Evolutionary conservation across 352 stramenopile genomes (phyloP).

Genomic region (Phytophthora ramorum): DNA sequence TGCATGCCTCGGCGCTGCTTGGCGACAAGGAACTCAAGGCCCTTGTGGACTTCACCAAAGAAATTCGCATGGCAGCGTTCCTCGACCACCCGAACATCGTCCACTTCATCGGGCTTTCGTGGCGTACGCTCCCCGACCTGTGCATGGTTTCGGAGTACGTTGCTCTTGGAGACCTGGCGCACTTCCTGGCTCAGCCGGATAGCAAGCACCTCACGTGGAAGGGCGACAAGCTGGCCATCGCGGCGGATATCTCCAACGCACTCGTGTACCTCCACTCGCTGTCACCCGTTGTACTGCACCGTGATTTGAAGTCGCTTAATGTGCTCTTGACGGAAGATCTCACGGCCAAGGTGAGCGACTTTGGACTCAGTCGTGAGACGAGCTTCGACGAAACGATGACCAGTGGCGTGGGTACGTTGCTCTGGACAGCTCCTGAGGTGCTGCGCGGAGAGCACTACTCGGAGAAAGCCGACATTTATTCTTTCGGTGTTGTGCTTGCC

Average conservation of each 20-base stretch:
- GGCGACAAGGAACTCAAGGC: constrained; percentile 40
- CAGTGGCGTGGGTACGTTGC: constrained; percentile 45
- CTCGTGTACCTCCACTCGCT: constrained; percentile 65
- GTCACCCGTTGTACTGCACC: constrained; percentile 48
- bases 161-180: constrained; percentile 40
- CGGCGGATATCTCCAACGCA: constrained; percentile 53
- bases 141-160: constrained; percentile 61
- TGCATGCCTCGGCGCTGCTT: constrained; percentile 29
- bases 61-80: constrained; percentile 56
- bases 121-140: constrained; percentile 51
- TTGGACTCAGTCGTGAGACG: constrained; percentile 48
- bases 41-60: constrained; percentile 46
- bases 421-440: constrained; percentile 59
- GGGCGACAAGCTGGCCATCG: constrained; percentile 48
- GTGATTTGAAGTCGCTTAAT: constrained; percentile 59
- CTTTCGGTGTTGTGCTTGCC: constrained; percentile 68
- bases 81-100: constrained; percentile 65
- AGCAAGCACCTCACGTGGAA: constrained; percentile 46
- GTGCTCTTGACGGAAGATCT: constrained; percentile 52
- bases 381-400: constrained; percentile 53
- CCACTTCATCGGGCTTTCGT: constrained; percentile 56
- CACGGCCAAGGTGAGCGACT: constrained; percentile 59
- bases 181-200: constrained; percentile 41
- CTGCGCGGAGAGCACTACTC: constrained; percentile 65
- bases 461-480: constrained; percentile 75